Percentiles rank a stretch among this genome's conserved stretches.
Evolutionary conservation across 768 basidiomycete genomes (phyloP).

Genomic region (Antrodiella citrinella): DNA sequence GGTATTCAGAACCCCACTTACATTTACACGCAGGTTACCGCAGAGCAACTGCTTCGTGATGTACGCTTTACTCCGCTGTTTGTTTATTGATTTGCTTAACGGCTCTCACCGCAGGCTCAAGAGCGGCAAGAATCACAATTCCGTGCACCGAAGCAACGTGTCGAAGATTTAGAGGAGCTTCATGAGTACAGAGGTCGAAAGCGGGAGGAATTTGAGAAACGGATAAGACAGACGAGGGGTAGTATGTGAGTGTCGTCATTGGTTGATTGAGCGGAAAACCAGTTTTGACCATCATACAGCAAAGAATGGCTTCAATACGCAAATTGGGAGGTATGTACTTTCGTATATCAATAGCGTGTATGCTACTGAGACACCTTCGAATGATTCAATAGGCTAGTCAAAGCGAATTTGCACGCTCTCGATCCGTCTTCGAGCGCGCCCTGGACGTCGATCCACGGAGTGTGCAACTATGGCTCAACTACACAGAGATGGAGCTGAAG

Average conservation of each 20-base stretch:
- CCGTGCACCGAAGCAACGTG: conserved; percentile 87
- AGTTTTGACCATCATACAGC: conserved; percentile 27
- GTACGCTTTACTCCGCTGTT: conserved; percentile 27
- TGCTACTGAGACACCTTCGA: no score
- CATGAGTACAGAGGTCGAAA: conserved; percentile 90
- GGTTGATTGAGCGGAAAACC: background rate
- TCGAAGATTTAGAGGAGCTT: conserved; percentile 91
- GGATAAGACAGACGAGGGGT: conserved; percentile 69
- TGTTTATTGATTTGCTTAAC: conserved; percentile 5
- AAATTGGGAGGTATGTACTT: conserved; percentile 63
- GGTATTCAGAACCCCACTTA: background rate
- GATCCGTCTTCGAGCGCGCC: conserved; percentile 95
- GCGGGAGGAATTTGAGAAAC: conserved; percentile 90
- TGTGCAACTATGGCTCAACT: conserved; percentile 87
- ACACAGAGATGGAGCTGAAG: conserved; percentile 97
- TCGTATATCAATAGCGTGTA: no score
- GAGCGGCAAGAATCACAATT: conserved; percentile 92
- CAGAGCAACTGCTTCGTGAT: conserved; percentile 95
- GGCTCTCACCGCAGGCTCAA: conserved; percentile 61
- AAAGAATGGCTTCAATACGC: conserved; percentile 87
- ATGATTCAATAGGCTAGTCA: conserved; percentile 66
- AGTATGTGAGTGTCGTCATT: conserved; percentile 52
- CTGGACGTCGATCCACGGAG: conserved; percentile 91
- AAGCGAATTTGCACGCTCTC: conserved; percentile 90
- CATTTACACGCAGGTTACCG: conserved; percentile 82